Conservation (phyloP, 495 filamentous ascomycete species). For the Talaromyces trachyspermus region DNA sequence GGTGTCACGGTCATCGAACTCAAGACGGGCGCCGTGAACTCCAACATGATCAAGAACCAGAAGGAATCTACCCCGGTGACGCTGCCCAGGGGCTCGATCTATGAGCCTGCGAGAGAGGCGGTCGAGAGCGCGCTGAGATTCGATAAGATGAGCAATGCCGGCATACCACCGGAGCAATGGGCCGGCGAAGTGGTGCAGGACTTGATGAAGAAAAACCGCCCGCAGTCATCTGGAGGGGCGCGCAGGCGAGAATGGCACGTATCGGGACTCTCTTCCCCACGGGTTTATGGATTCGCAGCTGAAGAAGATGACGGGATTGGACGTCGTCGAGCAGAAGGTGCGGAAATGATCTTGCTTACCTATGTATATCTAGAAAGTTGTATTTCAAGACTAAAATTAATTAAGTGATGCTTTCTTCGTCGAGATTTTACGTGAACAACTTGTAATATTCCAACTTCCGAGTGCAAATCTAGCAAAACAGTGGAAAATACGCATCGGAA, state of each 20-base stretch:
- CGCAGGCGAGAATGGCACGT: not conserved
- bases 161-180: constrained; percentile 3
- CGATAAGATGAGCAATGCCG: not conserved
- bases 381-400: no score
- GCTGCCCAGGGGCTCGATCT: not conserved
- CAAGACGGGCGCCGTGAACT: constrained; percentile 17
- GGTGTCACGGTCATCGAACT: constrained; percentile 13
- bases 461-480: no score
- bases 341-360: no score
- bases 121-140: not conserved
- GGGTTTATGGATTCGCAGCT: constrained; percentile 3
- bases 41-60: constrained; percentile 8
- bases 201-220: constrained; percentile 4
- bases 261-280: constrained; percentile 4
- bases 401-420: not conserved
- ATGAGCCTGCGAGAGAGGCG: constrained; percentile 1
- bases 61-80: not conserved
- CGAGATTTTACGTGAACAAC: no score
- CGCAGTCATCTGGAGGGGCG: constrained; percentile 2
- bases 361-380: no score
- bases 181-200: constrained; percentile 1
- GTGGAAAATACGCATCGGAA: no score
- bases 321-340: constrained; percentile 5
- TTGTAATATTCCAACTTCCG: no score
- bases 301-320: constrained; percentile 4